Evolutionary conservation across 116 monocot genomes (phyloP), one percentile per base, ranked within the genome.

Genomic region (Papilionanthe hybrid): DNA sequence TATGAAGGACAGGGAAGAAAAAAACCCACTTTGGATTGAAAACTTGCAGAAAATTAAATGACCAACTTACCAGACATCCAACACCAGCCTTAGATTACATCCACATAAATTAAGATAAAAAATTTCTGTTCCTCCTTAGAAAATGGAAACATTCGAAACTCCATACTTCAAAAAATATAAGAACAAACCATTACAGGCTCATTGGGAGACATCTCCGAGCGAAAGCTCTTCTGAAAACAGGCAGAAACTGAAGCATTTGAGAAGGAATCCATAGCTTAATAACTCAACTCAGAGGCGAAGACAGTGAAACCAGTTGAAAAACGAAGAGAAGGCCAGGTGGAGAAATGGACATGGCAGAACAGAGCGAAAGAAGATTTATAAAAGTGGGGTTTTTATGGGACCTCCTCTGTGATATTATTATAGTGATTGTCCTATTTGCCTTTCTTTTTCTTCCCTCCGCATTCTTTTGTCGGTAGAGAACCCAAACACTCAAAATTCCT

Each of bases 181-280:
- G 5, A 44, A 22, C 73, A 44, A 93, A 82, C 89, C 93, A 89
- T 74, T 91, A 84, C 37, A 87, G 72, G 72, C 71, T 83, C 72
- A 55, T 15, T 73, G n/a, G 73, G 44, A 43, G 9, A 22, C 44
- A 43, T 43, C 78, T 58, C 86, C 82, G 42, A 44, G 22, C 20
- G n/a, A 25, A 29, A 81, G 30, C 32, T 45, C 3, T 81, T 42
- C 42, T 44, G 75, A 41, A 72, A 23, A 41, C 27, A 55, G 57
- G 49, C 42, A 28, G 72, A 72, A 42, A 72, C 72, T 1, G 72
- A 50, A 37, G 72, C 72, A 75, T 45, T 81, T 17, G 81, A 65
- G 73, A 72, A 56, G 47, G 75, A 43, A 75, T 81, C 75, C 81
- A 81, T 81, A 10, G 27, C 72, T 37, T 53, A 29, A 73, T 1